Percentiles rank a stretch among this genome's conserved stretches.
phyloP scores from a whole-genome alignment of 2,329 filamentous ascomycete genomes.

The Paramyrothecium sp. region DNA sequence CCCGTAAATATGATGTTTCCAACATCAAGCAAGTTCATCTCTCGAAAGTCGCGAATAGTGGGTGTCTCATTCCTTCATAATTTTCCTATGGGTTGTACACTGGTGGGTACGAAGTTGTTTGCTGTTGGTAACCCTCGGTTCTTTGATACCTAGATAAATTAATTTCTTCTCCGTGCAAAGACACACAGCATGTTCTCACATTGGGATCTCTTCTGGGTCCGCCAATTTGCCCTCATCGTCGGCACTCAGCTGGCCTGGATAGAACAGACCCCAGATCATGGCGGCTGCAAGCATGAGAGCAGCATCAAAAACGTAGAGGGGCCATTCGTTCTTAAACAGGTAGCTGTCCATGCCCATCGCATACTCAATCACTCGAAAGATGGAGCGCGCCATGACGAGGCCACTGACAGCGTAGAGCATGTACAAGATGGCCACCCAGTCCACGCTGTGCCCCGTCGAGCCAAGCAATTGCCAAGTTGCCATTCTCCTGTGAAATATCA shows the following conservation, averaged over 20 bases:
- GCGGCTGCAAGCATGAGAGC: neutral
- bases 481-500: neutral
- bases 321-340: constrained; percentile 3
- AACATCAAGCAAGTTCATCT: too few species aligned
- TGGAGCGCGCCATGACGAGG: neutral
- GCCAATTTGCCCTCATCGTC: too few species aligned
- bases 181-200: too few species aligned
- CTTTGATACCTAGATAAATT: too few species aligned
- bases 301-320: neutral
- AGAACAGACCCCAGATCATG: constrained; percentile 11
- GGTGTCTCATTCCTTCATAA: too few species aligned
- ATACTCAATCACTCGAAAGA: neutral
- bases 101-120: too few species aligned
- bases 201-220: too few species aligned
- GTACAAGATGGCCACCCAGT: neutral
- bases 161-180: too few species aligned
- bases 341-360: constrained; percentile 1
- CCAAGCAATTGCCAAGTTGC: neutral
- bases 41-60: too few species aligned
- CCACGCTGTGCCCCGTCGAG: neutral
- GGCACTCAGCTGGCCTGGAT: neutral
- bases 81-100: too few species aligned
- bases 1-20: too few species aligned
- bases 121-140: too few species aligned
- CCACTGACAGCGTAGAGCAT: neutral